These are phyloP conservation scores for Vanderwaltozyma verrucispora DNA, from an alignment of 805 yeast species.

Conservation along the genomic window DNA sequence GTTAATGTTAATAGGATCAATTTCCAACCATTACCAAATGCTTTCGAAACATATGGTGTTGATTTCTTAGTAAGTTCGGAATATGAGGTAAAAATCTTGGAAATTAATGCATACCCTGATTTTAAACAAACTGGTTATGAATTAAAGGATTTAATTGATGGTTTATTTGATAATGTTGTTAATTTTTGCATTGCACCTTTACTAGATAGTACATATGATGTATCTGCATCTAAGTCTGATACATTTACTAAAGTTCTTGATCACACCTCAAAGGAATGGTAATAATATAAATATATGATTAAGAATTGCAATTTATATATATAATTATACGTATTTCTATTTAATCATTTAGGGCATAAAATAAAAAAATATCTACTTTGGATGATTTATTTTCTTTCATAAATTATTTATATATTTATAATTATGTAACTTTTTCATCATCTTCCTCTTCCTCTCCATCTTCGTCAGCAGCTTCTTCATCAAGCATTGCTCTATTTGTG, in stretches of 20 bases:
- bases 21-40: constrained; percentile 72
- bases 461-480: constrained; percentile 1
- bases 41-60: constrained; percentile 80
- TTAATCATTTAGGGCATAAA: neutral
- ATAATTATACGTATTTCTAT: neutral
- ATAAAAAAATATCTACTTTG: too few relatives aligned
- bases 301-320: neutral
- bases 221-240: constrained; percentile 6
- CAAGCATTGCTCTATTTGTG: constrained; percentile 23
- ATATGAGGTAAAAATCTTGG: constrained; percentile 51
- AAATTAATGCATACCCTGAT: constrained; percentile 91
- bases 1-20: constrained; percentile 69
- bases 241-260: constrained; percentile 34
- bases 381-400: neutral
- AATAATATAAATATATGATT: constrained; percentile 2
- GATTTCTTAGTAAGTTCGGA: constrained; percentile 69
- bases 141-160: constrained; percentile 54
- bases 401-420: neutral
- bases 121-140: constrained; percentile 89
- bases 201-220: constrained; percentile 17
- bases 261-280: constrained; percentile 30
- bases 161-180: constrained; percentile 51
- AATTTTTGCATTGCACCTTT: constrained; percentile 41
- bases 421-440: neutral
- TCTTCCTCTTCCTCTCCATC: constrained; percentile 4